Conservation (phyloP, 148 eudicot genomes). For the Rhododendron ferrugineum region DNA sequence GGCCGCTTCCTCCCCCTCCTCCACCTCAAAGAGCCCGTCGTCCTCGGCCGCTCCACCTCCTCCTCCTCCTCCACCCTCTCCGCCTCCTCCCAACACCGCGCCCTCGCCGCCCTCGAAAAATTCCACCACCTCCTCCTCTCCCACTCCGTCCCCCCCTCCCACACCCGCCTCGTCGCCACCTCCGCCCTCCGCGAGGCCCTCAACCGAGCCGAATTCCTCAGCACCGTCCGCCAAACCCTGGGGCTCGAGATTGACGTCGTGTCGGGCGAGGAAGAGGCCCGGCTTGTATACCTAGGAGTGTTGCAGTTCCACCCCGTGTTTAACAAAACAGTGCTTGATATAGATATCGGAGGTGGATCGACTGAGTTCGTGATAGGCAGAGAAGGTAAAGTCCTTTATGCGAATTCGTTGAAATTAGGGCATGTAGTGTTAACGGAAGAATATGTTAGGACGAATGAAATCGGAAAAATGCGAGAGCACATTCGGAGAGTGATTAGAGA, state of each 20-base stretch:
- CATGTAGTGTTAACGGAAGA: conserved; percentile 46
- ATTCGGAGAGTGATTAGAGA: conserved; percentile 23
- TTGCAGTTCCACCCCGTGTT: conserved; percentile 37
- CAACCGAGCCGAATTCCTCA: conserved; percentile 27
- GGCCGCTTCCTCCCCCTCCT: conserved; percentile 40
- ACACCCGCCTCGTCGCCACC: conserved; percentile 53
- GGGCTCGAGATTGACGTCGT: conserved; percentile 38
- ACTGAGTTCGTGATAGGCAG: conserved; percentile 55
- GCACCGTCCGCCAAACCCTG: conserved; percentile 26
- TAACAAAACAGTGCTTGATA: conserved; percentile 24
- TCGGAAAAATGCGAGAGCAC: conserved; percentile 29
- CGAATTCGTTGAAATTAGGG: conserved; percentile 46
- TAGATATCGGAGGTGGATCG: conserved; percentile 82
- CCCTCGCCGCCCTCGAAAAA: conserved; percentile 30
- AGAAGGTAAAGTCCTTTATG: conserved; percentile 32
- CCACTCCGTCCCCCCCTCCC: conserved; percentile 22
- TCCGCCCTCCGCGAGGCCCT: conserved; percentile 55
- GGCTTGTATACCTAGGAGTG: conserved; percentile 44
- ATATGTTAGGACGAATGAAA: conserved; percentile 24
- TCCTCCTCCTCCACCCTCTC: conserved; percentile 24
- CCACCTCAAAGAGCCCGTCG: conserved; percentile 37
- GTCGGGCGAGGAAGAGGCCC: conserved; percentile 61
- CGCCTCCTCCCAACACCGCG: conserved; percentile 26
- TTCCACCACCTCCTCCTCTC: conserved; percentile 35
- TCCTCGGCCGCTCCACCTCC: conserved; percentile 28